Base-by-base conservation (phyloP, 345 rosid genomes). In the Dipteronia dyeriana region DNA sequence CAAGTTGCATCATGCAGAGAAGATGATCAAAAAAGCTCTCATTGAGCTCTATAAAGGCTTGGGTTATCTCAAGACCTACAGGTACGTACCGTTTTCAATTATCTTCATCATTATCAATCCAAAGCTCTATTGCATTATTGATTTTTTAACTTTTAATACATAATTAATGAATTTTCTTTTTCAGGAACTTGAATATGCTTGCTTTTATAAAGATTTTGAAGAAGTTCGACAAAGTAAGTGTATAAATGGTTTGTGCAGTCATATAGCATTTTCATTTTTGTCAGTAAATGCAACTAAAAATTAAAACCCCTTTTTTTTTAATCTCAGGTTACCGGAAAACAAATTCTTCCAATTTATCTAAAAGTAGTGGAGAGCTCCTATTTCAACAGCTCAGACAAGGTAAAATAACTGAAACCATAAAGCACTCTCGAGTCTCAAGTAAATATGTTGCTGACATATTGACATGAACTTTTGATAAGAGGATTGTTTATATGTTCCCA, bases 201-300 rank as follows among this genome's bases (percentile, higher is more conserved):
- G 98, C 99, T 85, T 97, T 94, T 70, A 86, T 92, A 49, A 97
- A 97, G 87, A 97, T 97, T 78, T 82, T 97, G 87, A 97, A 91
- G 88, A 97, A 97, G 77, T 94, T 97, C 65, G 96, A 94, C 78
- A 97, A 94, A 85, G 99, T 92, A 82, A 84, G 83, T 75, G 1
- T 65, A 57, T 51, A 23, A 20, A 63, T 45, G 7, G 47, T 26
- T 20, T 45, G 0, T 62, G n/a, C 11, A 12, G 45, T 13, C 31
- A 29, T 25, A 12, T 65, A 13, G 41, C 62, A 65, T 29, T 71
- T 73, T 70, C 22, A 39, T 61, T 45, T 76, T 54, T 56, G 26
- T 67, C 62, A 64, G 25, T 26, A 49, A 53, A 31, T 41, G 53
- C 45, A 61, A 78, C 41, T 59, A 57, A 75, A 68, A 66, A 26